Evolutionary conservation across 169 alveolate genomes (phyloP).

Genomic region (Eimeria necatrix): DNA sequence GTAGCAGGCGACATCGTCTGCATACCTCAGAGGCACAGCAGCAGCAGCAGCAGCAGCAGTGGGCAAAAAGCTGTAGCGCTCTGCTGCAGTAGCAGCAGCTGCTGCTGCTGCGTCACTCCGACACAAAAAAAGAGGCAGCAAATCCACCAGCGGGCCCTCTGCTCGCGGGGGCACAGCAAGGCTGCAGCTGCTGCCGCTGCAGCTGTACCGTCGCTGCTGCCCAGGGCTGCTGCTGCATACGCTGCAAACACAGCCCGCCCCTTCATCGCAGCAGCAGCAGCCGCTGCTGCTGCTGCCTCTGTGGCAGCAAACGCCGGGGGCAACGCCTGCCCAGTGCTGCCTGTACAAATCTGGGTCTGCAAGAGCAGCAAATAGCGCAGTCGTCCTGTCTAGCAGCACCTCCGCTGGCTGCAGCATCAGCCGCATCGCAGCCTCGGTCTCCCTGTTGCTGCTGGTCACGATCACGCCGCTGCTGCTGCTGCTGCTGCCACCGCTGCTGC

Average conservation of each 20-base stretch:
- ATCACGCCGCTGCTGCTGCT: constrained; percentile 15
- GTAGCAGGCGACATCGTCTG: constrained; percentile 60
- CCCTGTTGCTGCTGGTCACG: constrained; percentile 58
- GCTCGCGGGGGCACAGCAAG: constrained; percentile 36
- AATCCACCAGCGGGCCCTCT: constrained; percentile 45
- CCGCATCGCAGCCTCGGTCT: constrained; percentile 33
- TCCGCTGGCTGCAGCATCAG: constrained; percentile 64
- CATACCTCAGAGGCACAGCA: constrained; percentile 36
- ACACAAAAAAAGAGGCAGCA: constrained; percentile 38
- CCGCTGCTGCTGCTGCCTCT: constrained; percentile 31
- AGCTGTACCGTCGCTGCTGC: constrained; percentile 57
- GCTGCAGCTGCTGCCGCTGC: constrained; percentile 77
- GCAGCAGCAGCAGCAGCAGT: constrained; percentile 67
- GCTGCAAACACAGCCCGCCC: not conserved
- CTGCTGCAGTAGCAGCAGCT: constrained; percentile 65
- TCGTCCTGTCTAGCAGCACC: constrained; percentile 63
- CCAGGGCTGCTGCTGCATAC: not conserved
- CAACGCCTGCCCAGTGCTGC: constrained; percentile 35
- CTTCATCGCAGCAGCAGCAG: not conserved
- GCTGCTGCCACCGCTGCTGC: constrained; percentile 18
- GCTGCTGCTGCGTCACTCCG: constrained; percentile 28
- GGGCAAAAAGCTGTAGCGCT: constrained; percentile 46
- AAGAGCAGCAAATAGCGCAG: constrained; percentile 45
- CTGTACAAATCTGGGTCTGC: constrained; percentile 67
- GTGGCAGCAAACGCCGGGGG: constrained; percentile 10